Conservation (phyloP, 352 stramenopile species). For the Globisporangium middletonii region DNA sequence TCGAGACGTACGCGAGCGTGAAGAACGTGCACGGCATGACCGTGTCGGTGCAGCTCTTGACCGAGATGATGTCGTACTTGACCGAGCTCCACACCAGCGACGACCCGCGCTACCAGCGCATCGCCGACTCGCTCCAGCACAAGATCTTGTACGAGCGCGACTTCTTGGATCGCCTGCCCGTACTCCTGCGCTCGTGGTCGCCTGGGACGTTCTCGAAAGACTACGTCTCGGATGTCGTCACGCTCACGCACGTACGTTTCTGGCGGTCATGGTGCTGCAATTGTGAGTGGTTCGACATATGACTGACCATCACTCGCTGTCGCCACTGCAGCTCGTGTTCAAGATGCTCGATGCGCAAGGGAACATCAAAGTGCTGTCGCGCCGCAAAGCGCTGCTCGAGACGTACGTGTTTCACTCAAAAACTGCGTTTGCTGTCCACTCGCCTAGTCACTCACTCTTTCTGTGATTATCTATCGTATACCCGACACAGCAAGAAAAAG, state of each 20-base stretch:
- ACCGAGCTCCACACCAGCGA: conserved; percentile 63
- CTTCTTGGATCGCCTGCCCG: conserved; percentile 76
- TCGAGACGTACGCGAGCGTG: conserved; percentile 74
- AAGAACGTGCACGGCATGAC: conserved; percentile 86
- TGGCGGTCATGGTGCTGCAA: background rate
- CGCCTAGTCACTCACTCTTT: background rate
- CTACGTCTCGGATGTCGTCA: conserved; percentile 79
- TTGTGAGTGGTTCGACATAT: background rate
- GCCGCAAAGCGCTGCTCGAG: conserved; percentile 57
- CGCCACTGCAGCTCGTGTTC: conserved; percentile 57
- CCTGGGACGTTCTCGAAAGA: conserved; percentile 53
- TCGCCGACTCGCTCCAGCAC: conserved; percentile 81
- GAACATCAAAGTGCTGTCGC: conserved; percentile 79
- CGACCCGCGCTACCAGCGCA: conserved; percentile 71
- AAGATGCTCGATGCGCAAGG: conserved; percentile 83
- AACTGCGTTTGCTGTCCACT: background rate
- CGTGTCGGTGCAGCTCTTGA: conserved; percentile 65
- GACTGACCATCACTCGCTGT: background rate
- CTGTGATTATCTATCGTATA: background rate
- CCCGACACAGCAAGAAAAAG: conserved; percentile 21
- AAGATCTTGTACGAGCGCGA: conserved; percentile 88
- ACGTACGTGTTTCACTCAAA: conserved; percentile 20
- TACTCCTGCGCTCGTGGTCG: conserved; percentile 77
- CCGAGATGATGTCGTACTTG: conserved; percentile 85
- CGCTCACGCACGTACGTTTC: conserved; percentile 72